A percentile compares a stretch with the other conserved stretches of the same genome.
Conservation (phyloP, 139 green algal species). For the Coccomyxa sp. region DNA sequence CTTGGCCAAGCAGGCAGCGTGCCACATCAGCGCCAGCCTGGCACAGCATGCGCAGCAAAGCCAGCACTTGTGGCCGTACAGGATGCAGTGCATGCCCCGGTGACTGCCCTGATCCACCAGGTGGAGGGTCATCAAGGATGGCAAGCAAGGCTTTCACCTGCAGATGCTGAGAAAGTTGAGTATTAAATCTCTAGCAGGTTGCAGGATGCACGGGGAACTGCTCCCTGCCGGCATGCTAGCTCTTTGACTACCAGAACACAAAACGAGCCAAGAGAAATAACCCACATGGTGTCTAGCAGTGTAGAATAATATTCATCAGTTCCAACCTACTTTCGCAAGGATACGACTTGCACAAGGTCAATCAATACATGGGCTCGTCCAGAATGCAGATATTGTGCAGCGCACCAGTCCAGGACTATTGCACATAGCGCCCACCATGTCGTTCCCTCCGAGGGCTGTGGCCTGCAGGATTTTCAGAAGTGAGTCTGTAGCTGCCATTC, state of each 20-base stretch:
- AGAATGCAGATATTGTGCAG: neutral
- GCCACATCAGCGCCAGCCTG: constrained; percentile 27
- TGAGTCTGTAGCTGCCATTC: neutral
- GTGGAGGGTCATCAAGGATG: neutral
- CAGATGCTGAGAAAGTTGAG: neutral
- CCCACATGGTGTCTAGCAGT: too few relatives aligned
- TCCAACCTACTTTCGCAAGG: too few relatives aligned
- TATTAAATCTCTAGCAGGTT: too few relatives aligned
- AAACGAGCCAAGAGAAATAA: too few relatives aligned
- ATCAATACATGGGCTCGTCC: too few relatives aligned
- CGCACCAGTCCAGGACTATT: neutral
- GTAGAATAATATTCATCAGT: too few relatives aligned
- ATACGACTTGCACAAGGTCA: too few relatives aligned
- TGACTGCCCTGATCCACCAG: neutral
- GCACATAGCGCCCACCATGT: neutral
- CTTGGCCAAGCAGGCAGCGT: constrained; percentile 23
- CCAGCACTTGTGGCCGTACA: constrained; percentile 22
- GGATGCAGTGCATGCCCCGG: neutral
- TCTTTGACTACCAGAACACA: too few relatives aligned
- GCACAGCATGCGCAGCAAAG: constrained; percentile 47
- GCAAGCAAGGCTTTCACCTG: neutral
- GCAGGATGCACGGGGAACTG: too few relatives aligned
- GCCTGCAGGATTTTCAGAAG: neutral
- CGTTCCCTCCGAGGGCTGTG: neutral
- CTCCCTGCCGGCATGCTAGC: too few relatives aligned